Evolutionary conservation across 2,329 filamentous ascomycete genomes (phyloP).

Genomic region (Penicillium sumatraense): DNA sequence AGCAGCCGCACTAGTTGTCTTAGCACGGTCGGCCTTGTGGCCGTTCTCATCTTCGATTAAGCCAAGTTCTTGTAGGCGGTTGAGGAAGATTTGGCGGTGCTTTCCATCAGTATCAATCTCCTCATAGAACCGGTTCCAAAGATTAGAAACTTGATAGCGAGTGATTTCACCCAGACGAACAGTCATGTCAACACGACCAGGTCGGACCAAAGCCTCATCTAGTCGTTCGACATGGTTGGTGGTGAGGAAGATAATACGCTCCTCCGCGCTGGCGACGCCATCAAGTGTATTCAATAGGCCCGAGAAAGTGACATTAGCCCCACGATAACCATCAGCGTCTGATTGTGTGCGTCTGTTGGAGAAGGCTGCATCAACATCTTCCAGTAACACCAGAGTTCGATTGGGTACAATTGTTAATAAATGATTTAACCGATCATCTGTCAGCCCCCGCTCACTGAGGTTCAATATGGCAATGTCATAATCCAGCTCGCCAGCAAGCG

Average conservation of each 20-base stretch:
- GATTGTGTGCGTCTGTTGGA: slow-evolving; percentile 72
- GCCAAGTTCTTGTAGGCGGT: slow-evolving; percentile 69
- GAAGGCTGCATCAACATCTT: slow-evolving; percentile 92
- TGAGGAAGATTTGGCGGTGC: slow-evolving; percentile 71
- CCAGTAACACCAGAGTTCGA: slow-evolving; percentile 79
- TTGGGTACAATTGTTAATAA: slow-evolving; percentile 83
- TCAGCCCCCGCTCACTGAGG: slow-evolving; percentile 83
- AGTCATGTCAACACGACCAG: slow-evolving; percentile 92
- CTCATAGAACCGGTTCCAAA: slow-evolving; percentile 96
- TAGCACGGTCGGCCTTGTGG: slow-evolving; percentile 50
- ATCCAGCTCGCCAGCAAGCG: slow-evolving; percentile 87
- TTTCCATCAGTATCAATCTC: slow-evolving; percentile 71
- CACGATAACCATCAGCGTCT: slow-evolving; percentile 81
- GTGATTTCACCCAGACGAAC: slow-evolving; percentile 87
- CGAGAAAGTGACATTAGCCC: slow-evolving; percentile 91
- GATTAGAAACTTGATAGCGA: slow-evolving; percentile 77
- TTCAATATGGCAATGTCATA: slow-evolving; percentile 94
- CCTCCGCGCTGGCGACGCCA: slow-evolving; percentile 91
- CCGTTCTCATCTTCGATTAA: slow-evolving; percentile 66
- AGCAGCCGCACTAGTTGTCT: slow-evolving; percentile 80
- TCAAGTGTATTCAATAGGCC: slow-evolving; percentile 85
- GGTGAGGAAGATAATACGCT: slow-evolving; percentile 90
- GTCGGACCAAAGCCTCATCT: slow-evolving; percentile 85
- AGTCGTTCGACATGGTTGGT: slow-evolving; percentile 92
- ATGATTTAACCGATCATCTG: slow-evolving; percentile 85